These are phyloP conservation scores for Kernera saxatilis DNA, from an alignment of 345 rosid genomes.

Conservation along the genomic window DNA sequence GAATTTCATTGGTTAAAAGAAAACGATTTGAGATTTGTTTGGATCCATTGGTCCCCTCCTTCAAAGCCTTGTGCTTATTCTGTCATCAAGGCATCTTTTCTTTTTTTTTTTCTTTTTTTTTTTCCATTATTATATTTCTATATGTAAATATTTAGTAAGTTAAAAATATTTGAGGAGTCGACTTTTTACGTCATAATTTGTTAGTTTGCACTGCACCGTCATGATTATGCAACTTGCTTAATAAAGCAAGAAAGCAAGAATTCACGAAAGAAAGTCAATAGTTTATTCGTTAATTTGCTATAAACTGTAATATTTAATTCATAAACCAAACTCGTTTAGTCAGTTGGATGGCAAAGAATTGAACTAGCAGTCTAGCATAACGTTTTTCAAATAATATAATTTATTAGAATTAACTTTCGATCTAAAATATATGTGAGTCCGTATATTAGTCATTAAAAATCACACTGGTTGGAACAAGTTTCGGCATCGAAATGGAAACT, in stretches of 20 bases:
- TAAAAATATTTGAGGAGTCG: background rate
- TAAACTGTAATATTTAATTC: background rate
- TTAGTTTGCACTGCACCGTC: constrained; percentile 5
- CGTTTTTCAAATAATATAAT: background rate
- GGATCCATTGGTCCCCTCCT: constrained; percentile 26
- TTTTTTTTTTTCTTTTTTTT: background rate
- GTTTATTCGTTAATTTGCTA: background rate
- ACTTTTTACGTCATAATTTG: constrained; percentile 20
- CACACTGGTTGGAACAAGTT: no score
- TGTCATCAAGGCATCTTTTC: constrained; percentile 24
- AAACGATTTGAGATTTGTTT: constrained; percentile 25
- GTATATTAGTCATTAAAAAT: no score
- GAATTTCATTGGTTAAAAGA: constrained; percentile 8
- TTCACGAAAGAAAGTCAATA: constrained; percentile 18
- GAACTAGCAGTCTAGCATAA: background rate
- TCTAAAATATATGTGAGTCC: no score
- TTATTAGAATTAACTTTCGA: no score
- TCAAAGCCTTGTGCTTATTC: constrained; percentile 18
- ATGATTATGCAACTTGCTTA: constrained; percentile 30
- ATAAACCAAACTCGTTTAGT: background rate
- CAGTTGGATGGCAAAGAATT: background rate
- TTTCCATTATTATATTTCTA: background rate
- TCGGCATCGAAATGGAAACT: no score
- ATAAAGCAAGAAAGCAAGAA: no score
- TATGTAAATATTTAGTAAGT: background rate